These are phyloP conservation scores for Lachnellula suecica DNA, from an alignment of 2,329 filamentous ascomycete species.

Conservation along the genomic window DNA sequence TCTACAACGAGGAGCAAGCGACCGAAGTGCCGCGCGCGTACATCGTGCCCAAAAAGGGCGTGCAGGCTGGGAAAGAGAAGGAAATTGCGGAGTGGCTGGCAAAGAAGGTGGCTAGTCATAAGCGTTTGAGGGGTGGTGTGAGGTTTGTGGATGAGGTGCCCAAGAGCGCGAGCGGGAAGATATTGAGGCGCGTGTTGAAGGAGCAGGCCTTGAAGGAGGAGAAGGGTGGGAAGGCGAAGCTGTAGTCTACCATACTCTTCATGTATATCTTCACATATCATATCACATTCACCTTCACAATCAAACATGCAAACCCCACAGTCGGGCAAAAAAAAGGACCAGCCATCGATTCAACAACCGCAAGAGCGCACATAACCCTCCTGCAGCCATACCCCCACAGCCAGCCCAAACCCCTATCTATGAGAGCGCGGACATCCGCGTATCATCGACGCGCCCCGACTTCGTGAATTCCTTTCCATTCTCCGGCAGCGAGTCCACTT, in stretches of 20 bases:
- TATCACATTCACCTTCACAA: neutral
- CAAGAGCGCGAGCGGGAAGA: constrained; percentile 58
- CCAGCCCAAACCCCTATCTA: no score
- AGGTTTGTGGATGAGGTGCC: constrained; percentile 51
- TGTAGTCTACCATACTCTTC: neutral
- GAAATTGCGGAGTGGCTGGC: constrained; percentile 48
- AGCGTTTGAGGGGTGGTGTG: constrained; percentile 44
- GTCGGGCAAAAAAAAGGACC: neutral
- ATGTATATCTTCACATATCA: neutral
- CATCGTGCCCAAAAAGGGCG: constrained; percentile 44
- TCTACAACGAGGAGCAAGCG: constrained; percentile 47
- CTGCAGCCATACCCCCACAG: no score
- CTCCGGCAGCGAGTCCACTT: no score
- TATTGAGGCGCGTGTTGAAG: constrained; percentile 51
- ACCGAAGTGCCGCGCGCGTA: constrained; percentile 56
- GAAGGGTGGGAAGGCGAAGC: neutral
- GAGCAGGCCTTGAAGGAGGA: constrained; percentile 36
- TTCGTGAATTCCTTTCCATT: no score
- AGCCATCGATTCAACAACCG: neutral
- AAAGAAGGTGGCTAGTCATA: constrained; percentile 50
- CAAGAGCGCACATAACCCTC: no score
- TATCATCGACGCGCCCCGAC: no score
- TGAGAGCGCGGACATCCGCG: no score
- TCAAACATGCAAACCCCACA: neutral
- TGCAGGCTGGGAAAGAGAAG: constrained; percentile 37